Evolutionary conservation across 192 early-diverging fungal genomes (phyloP).

Genomic region (Gamsiella multidivaricata): DNA sequence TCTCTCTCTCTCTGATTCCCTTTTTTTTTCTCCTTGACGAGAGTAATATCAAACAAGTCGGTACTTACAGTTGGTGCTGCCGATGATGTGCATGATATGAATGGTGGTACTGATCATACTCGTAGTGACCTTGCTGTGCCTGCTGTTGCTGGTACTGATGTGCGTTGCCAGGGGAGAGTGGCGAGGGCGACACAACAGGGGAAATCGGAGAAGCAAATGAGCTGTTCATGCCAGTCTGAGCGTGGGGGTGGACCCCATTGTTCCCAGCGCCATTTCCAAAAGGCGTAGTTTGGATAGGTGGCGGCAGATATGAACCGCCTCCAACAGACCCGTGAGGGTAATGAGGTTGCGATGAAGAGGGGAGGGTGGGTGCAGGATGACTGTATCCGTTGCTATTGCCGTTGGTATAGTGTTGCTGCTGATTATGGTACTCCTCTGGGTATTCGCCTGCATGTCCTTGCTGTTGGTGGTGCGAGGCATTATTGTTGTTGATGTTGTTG

Average conservation of each 20-base stretch:
- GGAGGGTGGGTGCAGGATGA: slow-evolving; percentile 3
- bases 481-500: background rate
- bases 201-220: slow-evolving; percentile 32
- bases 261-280: slow-evolving; percentile 7
- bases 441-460: slow-evolving; percentile 7
- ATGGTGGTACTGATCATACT: slow-evolving; percentile 29
- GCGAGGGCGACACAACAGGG: slow-evolving; percentile 18
- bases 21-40: background rate
- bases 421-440: slow-evolving; percentile 4
- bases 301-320: slow-evolving; percentile 16
- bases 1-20: background rate
- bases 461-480: background rate
- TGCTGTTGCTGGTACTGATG: slow-evolving; percentile 9
- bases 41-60: background rate
- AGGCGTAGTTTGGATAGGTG: slow-evolving; percentile 25
- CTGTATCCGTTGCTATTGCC: slow-evolving; percentile 15
- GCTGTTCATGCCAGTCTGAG: slow-evolving; percentile 10
- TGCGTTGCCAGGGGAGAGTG: slow-evolving; percentile 6
- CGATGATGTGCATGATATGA: slow-evolving; percentile 32
- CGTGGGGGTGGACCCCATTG: slow-evolving; percentile 15
- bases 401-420: slow-evolving; percentile 2
- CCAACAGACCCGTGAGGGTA: slow-evolving; percentile 17
- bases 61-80: slow-evolving; percentile 27
- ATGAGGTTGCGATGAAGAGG: slow-evolving; percentile 6
- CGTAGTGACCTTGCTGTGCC: slow-evolving; percentile 22